Conservation (phyloP, 176 grass and related monocot genomes). For the Aegilops umbellulata region DNA sequence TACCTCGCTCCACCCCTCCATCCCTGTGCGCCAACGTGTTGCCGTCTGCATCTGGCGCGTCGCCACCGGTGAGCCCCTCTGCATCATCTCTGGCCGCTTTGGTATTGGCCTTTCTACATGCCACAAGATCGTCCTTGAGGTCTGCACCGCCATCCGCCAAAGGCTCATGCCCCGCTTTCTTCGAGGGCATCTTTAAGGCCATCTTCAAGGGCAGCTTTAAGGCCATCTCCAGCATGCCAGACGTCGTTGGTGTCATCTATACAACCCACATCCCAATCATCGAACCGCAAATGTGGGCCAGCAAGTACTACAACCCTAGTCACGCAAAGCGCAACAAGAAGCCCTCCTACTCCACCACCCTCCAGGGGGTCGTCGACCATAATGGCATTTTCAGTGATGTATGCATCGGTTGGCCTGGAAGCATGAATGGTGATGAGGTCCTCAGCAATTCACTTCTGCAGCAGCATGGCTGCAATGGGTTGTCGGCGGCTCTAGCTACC, state of each 20-base stretch:
- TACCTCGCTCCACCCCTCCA: constrained; percentile 49
- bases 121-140: constrained; percentile 63
- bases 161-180: constrained; percentile 54
- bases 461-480: constrained; percentile 41
- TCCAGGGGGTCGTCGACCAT: constrained; percentile 49
- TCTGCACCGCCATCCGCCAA: constrained; percentile 41
- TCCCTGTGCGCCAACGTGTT: constrained; percentile 47
- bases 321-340: constrained; percentile 59
- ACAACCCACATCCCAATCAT: constrained; percentile 70
- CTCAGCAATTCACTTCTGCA: constrained; percentile 42
- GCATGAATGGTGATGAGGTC: constrained; percentile 54
- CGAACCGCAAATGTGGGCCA: constrained; percentile 28
- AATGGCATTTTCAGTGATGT: constrained; percentile 57
- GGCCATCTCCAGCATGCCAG: constrained; percentile 34
- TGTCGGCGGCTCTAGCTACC: constrained; percentile 44
- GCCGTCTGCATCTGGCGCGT: constrained; percentile 57
- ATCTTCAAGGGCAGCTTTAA: constrained; percentile 40
- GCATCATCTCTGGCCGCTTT: constrained; percentile 54
- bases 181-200: no score
- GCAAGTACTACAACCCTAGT: constrained; percentile 47
- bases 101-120: constrained; percentile 63
- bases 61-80: constrained; percentile 55
- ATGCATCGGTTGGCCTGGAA: constrained; percentile 58
- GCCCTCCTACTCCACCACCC: constrained; percentile 55
- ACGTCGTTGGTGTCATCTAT: constrained; percentile 42